Conservation (phyloP, 169 alveolate species). For the Plasmodium knowlesi region DNA sequence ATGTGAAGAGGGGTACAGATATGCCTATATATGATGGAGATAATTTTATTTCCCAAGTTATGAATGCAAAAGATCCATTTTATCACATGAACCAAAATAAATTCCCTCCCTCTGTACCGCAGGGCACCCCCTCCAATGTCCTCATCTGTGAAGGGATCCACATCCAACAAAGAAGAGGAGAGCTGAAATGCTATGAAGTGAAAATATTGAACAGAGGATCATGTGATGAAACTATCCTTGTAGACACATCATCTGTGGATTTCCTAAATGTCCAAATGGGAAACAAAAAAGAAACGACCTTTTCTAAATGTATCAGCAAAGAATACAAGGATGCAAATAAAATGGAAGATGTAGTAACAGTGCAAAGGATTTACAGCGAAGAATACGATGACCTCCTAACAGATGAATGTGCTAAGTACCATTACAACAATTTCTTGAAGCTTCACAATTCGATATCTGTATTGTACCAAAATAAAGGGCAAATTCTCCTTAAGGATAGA, state of each 20-base stretch:
- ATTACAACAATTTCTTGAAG: constrained; percentile 12
- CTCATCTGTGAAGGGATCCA: not conserved
- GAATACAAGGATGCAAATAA: constrained; percentile 30
- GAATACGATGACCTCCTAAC: constrained; percentile 52
- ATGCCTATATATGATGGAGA: not conserved
- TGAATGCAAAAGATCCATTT: not conserved
- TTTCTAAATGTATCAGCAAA: constrained; percentile 4
- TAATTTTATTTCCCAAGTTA: not conserved
- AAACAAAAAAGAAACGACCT: not conserved
- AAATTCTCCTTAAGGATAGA: not conserved
- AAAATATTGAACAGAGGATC: constrained; percentile 39
- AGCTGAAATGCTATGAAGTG: constrained; percentile 10
- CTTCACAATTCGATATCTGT: constrained; percentile 17
- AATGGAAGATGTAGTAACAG: not conserved
- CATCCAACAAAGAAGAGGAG: constrained; percentile 23
- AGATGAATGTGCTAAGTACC: constrained; percentile 22
- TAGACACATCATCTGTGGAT: not conserved
- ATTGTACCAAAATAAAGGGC: constrained; percentile 1
- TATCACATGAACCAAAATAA: not conserved
- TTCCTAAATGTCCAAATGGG: constrained; percentile 14
- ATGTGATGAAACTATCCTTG: constrained; percentile 41
- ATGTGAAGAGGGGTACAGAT: not conserved
- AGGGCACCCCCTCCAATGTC: constrained; percentile 7
- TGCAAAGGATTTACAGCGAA: not conserved
- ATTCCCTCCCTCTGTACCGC: not conserved